Percentiles rank a stretch among this genome's conserved stretches.
These are phyloP conservation scores for Lupinus albus DNA, from an alignment of 306 rosid species.

Conservation along the genomic window DNA sequence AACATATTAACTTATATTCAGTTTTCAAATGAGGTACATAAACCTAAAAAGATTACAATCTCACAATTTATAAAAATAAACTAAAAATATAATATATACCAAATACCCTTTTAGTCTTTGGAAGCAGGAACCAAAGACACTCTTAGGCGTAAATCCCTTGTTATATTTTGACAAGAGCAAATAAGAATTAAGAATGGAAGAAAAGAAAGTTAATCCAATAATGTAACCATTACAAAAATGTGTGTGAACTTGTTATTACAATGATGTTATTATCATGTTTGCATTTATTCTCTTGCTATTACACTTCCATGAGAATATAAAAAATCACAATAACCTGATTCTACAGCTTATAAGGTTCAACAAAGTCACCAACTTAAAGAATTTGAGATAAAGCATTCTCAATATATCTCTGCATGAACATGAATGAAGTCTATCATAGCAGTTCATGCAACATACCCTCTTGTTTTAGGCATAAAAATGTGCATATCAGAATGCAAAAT, in stretches of 20 bases:
- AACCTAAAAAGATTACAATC: no score
- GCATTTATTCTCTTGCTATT: conserved; percentile 28
- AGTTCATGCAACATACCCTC: conserved; percentile 1
- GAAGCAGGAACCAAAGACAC: no score
- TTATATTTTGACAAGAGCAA: no score
- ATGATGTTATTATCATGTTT: conserved; percentile 33
- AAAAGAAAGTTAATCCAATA: conserved; percentile 21
- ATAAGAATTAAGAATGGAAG: background rate
- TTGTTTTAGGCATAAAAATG: background rate
- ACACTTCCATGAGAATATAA: conserved; percentile 29
- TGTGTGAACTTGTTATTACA: conserved; percentile 39
- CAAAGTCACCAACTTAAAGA: conserved; percentile 26
- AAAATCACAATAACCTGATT: conserved; percentile 17
- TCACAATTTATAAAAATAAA: no score
- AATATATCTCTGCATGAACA: conserved; percentile 2
- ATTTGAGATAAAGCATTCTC: conserved; percentile 22
- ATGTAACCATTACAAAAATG: background rate
- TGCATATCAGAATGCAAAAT: conserved; percentile 32
- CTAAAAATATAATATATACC: no score
- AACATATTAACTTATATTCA: no score
- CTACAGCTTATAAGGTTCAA: conserved; percentile 29
- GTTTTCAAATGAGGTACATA: no score
- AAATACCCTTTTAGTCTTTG: no score
- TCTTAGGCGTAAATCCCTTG: no score
- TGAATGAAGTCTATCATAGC: background rate